phyloP scores from a whole-genome alignment of 768 basidiomycete genomes.

The Pleurotus tuoliensis region DNA sequence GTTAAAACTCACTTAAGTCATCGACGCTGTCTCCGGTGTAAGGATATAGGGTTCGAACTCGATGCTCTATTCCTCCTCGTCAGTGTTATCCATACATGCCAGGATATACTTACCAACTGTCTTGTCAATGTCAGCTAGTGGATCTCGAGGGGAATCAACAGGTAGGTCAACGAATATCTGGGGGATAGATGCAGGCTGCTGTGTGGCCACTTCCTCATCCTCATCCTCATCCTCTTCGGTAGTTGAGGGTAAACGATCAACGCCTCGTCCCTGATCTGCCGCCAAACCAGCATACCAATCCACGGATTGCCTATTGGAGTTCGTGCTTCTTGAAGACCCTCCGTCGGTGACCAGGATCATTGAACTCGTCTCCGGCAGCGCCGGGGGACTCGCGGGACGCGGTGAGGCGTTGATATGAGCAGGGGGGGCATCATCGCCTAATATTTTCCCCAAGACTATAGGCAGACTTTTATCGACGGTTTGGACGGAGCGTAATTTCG shows the following conservation, averaged over 20 bases:
- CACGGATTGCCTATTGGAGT: conserved; percentile 69
- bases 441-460: conserved; percentile 65
- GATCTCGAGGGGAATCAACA: conserved; percentile 39
- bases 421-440: conserved; percentile 73
- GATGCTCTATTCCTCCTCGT: conserved; percentile 46
- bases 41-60: conserved; percentile 76
- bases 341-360: conserved; percentile 18
- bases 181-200: conserved; percentile 34
- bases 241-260: conserved; percentile 46
- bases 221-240: conserved; percentile 62
- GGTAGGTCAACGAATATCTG: conserved; percentile 55
- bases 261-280: conserved; percentile 50
- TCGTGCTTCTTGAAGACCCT: conserved; percentile 13
- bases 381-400: conserved; percentile 36
- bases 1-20: conserved; percentile 60
- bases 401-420: conserved; percentile 56
- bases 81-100: not conserved
- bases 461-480: conserved; percentile 83
- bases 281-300: conserved; percentile 92
- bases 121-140: conserved; percentile 72
- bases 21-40: conserved; percentile 86
- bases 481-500: conserved; percentile 64
- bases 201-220: conserved; percentile 29
- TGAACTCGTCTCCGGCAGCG: conserved; percentile 25
- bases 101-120: conserved; percentile 42